Evolutionary conservation across 106 monocot genomes (phyloP), one percentile per base, ranked within the genome.

Genomic region (Agapanthus africanus): DNA sequence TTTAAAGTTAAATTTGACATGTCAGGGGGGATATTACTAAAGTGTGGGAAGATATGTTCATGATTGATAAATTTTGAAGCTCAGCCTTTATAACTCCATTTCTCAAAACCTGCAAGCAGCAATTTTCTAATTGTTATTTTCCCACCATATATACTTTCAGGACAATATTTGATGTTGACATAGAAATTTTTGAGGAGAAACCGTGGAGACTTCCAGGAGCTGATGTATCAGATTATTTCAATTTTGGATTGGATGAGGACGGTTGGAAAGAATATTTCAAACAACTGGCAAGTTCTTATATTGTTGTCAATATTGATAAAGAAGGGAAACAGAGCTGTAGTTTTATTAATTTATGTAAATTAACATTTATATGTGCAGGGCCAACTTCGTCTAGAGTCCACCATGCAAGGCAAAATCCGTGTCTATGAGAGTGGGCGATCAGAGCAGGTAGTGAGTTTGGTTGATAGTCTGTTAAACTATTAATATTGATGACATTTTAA

Each of bases 401-500:
- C 93, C 67, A 93, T 93, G 93, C 89, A 93, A 76, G 83, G 88
- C 77, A 93, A 80, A 73, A 93, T 93, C 67, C 89, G 82, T 64
- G 93, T 93, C 25, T 93, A 93, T 59, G 93, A 93, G 69, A 84
- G 93, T 73, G 89, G 93, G 16, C 70, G 93, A 61, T 84, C 93
- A 63, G 86, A 89, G 66, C 89, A 86, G 82, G 88, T 90, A 70
- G 35, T n/a, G 27, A 37, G 7, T 49, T 44, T 32, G 37, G n/a
- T n/a, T n/a, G n/a, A n/a, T n/a, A n/a, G n/a, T n/a, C n/a, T n/a
- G n/a, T n/a, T n/a, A n/a, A n/a, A n/a, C n/a, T 63, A 69, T 34
- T 7, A 23, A 14, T 68, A 1, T 5, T 10, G 6, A 31, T 56
- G 19, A n/a, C n/a, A n/a, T n/a, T 30, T 63, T 46, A 7, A 42